These are phyloP conservation scores for Trypanosoma cruzi DNA, from an alignment of 208 protist species.

Conservation along the genomic window DNA sequence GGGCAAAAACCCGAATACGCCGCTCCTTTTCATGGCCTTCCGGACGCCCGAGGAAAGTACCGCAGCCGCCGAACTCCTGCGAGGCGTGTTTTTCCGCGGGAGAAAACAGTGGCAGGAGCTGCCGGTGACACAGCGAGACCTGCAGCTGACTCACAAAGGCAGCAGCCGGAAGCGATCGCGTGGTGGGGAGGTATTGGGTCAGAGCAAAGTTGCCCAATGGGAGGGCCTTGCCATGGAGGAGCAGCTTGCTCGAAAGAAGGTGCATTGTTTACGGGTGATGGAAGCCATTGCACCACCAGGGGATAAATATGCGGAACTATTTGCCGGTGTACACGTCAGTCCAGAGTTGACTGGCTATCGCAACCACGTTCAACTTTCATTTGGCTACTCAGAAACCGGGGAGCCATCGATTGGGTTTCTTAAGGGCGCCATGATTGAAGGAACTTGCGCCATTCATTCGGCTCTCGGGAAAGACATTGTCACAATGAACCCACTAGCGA, in stretches of 20 bases:
- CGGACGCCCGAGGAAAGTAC: constrained; percentile 53
- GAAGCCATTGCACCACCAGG: constrained; percentile 37
- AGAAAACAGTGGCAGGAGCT: constrained; percentile 55
- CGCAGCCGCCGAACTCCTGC: constrained; percentile 46
- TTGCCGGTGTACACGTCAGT: constrained; percentile 72
- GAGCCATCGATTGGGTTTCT: constrained; percentile 62
- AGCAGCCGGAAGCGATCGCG: constrained; percentile 47
- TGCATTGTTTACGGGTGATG: constrained; percentile 73
- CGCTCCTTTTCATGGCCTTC: constrained; percentile 83
- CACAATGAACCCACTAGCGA: constrained; percentile 69
- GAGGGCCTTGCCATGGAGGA: constrained; percentile 67
- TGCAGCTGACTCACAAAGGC: constrained; percentile 82
- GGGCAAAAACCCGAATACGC: constrained; percentile 85
- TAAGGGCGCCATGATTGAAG: constrained; percentile 79
- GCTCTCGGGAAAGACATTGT: constrained; percentile 52
- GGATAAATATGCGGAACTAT: constrained; percentile 40
- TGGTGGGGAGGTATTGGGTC: constrained; percentile 28
- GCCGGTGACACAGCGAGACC: constrained; percentile 54
- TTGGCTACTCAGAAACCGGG: constrained; percentile 66
- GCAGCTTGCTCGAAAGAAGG: constrained; percentile 76
- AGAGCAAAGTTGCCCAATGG: constrained; percentile 75
- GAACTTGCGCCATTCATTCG: constrained; percentile 58
- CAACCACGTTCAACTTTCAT: constrained; percentile 93
- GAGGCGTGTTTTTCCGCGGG: constrained; percentile 50
- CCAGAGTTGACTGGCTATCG: constrained; percentile 83